Base-by-base conservation (phyloP, 352 stramenopile species). In the Globisporangium radiosum region DNA sequence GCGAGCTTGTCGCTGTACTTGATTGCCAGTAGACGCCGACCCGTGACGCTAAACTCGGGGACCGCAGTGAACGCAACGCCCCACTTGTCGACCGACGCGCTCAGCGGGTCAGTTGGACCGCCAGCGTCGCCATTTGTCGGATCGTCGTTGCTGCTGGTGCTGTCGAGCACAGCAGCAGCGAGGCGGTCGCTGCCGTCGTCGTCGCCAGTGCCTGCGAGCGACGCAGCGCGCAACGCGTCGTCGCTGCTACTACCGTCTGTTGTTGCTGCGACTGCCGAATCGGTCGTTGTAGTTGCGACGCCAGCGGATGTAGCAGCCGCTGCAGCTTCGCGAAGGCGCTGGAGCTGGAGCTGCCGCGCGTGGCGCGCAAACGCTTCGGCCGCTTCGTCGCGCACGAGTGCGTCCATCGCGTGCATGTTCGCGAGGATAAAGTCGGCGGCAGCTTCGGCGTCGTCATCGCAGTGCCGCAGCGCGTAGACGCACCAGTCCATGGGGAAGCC, bases 401-500 rank as follows among this genome's bases (percentile, higher is more conserved):
- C 68, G 52, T 93, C 82, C 70, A 95, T 93, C 6, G 73, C 72
- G 52, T 94, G 71, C 78, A 92, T 89, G 65, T 95, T 93, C 15
- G 78, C 75, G 4, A 95, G 64, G 64, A 95, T 89, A 37, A 85
- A 95, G 59, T 95, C 85, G 0, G 81, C 82, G 8, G 85, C 81
- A 54, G 90, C 74, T 47, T 94, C 85, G 0, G 80, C 72, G 62
- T 95, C 85, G 40, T 95, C 86, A 54, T 94, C 82, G 61, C 86
- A 93, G 47, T 93, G 82, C 19, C 75, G 74, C 3, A 94, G 54
- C 39, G 86, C 85, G 50, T 93, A 93, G 5, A 95, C 62, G 49
- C 85, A 95, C 85, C 85, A 94, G 9, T 95, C 85, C 73, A 95
- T 90, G 0, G 82, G 81, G 56, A 95, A 94, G 0, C 86, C 86